Conservation (phyloP, 768 basidiomycete species). For the Phaeotremella fagi region DNA sequence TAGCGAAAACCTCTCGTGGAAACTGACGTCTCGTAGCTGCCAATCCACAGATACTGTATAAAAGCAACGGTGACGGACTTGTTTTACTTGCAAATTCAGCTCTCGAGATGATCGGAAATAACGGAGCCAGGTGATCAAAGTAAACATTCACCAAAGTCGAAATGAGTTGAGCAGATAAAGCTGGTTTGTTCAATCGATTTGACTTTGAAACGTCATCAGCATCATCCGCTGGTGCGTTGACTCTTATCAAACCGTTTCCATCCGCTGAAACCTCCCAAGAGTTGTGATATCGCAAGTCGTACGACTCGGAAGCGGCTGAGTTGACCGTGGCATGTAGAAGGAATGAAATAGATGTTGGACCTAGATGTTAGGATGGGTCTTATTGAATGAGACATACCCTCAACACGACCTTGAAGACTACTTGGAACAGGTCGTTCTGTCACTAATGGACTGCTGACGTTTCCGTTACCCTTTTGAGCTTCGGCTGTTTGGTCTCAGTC, state of each 20-base stretch:
- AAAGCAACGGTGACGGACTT: slow-evolving; percentile 68
- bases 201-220: slow-evolving; percentile 17
- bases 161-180: slow-evolving; percentile 39
- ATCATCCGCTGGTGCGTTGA: slow-evolving; percentile 41
- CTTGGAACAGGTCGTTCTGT: slow-evolving; percentile 18
- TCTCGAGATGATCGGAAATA: slow-evolving; percentile 81
- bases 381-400: slow-evolving; percentile 34
- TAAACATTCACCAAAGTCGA: slow-evolving; percentile 77
- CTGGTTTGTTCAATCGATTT: slow-evolving; percentile 32
- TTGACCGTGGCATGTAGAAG: slow-evolving; percentile 87
- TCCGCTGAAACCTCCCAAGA: slow-evolving; percentile 75
- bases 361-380: slow-evolving; percentile 55
- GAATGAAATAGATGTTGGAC: slow-evolving; percentile 80
- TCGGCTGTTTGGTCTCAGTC: neutral
- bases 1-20: slow-evolving; percentile 80
- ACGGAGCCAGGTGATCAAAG: slow-evolving; percentile 79
- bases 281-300: slow-evolving; percentile 83
- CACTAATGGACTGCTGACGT: slow-evolving; percentile 20
- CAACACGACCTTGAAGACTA: slow-evolving; percentile 22
- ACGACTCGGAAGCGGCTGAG: slow-evolving; percentile 75
- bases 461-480: neutral
- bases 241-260: slow-evolving; percentile 76
- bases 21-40: slow-evolving; percentile 76
- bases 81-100: slow-evolving; percentile 77
- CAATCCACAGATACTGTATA: slow-evolving; percentile 91